Base-by-base conservation (phyloP, 768 basidiomycete species). In the Rhodotorula taiwanensis region DNA sequence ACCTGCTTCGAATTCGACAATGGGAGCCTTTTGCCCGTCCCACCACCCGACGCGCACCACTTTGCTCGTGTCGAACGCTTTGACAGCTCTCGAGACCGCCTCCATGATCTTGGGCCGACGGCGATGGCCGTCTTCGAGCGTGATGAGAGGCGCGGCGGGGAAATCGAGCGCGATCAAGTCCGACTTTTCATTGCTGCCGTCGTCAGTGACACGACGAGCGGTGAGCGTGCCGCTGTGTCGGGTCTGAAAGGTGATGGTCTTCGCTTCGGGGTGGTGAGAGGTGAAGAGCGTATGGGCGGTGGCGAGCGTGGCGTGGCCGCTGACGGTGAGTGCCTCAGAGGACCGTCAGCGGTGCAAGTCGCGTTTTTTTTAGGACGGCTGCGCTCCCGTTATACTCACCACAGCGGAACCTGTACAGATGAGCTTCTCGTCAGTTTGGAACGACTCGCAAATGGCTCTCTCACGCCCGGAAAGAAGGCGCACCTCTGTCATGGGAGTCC, bases 221-320 rank as follows among this genome's bases (percentile, higher is more conserved):
- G 33, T 45, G 30, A 75, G 65, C 2, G 27, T 36, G 6, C 73
- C 73, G 2, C 71, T 70, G 2, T 51, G 34, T 21, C 36, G 53
- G 2, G 73, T 68, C 5, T 64, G 39, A 63, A 73, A 75, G 23
- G 50, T 25, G n/a, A 75, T 58, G 13, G 39, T 21, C 20, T 42
- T 55, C 0, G 70, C 61, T 5, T 47, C 9, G 16, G 56, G 42
- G 28, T 70, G 66, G 28, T 60, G 16, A 30, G 56, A 33, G 10
- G 64, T 33, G 55, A 75, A 75, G 45, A 75, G 58, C 28, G 73
- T 64, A 27, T 71, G 55, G 1, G 76, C 72, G 0, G 73, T 62
- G 1, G 74, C 76, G 52, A 77, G 70, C 14, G 77, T 76, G 7
- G 73, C 76, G 58, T 77, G 76, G 20, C 76, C 76, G 55, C 61